phyloP scores from a whole-genome alignment of 2,329 filamentous ascomycete genomes.

The Xylaria polymorpha region DNA sequence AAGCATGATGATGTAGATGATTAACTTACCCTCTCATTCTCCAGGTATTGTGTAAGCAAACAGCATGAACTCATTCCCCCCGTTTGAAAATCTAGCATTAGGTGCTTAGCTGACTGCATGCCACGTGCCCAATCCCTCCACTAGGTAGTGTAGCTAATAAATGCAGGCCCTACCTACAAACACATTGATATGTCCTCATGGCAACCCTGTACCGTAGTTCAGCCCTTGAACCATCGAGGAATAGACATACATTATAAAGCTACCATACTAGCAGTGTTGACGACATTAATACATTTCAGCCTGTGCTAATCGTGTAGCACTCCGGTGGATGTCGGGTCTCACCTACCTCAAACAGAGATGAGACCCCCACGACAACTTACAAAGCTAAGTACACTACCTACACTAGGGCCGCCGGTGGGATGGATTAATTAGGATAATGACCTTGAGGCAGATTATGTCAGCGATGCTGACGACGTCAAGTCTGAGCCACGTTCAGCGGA shows the following conservation, averaged over 20 bases:
- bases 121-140: constrained; percentile 6
- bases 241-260: not conserved
- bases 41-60: not conserved
- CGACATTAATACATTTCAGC: not conserved
- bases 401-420: not conserved
- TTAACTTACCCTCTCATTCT: not conserved
- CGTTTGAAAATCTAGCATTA: not conserved
- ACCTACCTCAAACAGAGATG: not conserved
- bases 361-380: not conserved
- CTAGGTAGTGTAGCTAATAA: not conserved
- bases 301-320: not conserved
- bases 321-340: not conserved
- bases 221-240: not conserved
- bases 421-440: constrained; percentile 1
- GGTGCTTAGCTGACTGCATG: not conserved
- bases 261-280: not conserved
- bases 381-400: not conserved
- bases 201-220: not conserved
- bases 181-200: not conserved
- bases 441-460: constrained; percentile 4
- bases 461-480: constrained; percentile 8
- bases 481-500: not conserved
- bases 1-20: not conserved
- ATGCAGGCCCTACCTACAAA: not conserved
- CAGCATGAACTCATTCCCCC: not conserved